phyloP scores from a whole-genome alignment of 129 eudicot species.

The Tagetes erecta region DNA sequence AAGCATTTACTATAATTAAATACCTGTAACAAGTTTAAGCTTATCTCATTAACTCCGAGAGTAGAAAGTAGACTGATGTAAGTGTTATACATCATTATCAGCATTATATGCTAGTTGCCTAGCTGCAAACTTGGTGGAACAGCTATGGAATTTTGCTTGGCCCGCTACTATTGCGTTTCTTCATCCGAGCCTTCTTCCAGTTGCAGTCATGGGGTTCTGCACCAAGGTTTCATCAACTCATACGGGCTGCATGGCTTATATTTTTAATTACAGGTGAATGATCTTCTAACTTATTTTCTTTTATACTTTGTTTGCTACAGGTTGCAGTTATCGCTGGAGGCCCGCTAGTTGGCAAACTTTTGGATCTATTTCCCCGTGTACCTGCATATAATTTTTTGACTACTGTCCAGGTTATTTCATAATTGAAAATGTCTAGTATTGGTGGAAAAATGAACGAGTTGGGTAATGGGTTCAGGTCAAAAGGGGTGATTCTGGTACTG shows the following conservation, averaged over 20 bases:
- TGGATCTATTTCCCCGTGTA: slow-evolving; percentile 91
- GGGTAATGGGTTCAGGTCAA: background rate
- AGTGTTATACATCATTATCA: slow-evolving; percentile 30
- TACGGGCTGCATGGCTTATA: slow-evolving; percentile 1
- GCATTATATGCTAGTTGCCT: slow-evolving; percentile 92
- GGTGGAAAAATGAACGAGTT: background rate
- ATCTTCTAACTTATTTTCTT: slow-evolving; percentile 32
- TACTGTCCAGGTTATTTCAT: slow-evolving; percentile 61
- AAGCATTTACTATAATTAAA: background rate
- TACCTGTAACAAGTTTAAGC: background rate
- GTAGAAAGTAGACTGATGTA: background rate
- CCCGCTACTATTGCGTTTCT: slow-evolving; percentile 92
- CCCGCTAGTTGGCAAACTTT: slow-evolving; percentile 83
- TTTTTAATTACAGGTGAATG: background rate
- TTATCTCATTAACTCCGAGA: background rate
- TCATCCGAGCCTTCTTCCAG: slow-evolving; percentile 97
- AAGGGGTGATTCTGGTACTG: background rate
- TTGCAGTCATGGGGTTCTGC: slow-evolving; percentile 86
- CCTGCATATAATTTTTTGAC: slow-evolving; percentile 70
- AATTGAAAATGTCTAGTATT: background rate
- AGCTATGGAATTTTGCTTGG: slow-evolving; percentile 95
- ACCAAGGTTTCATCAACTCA: slow-evolving; percentile 58
- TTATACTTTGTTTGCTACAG: slow-evolving; percentile 39
- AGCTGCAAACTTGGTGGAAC: slow-evolving; percentile 92
- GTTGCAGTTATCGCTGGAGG: slow-evolving; percentile 84